These are phyloP conservation scores for Flagelloscypha sp. DNA, from an alignment of 768 basidiomycete genomes.

Conservation along the genomic window DNA sequence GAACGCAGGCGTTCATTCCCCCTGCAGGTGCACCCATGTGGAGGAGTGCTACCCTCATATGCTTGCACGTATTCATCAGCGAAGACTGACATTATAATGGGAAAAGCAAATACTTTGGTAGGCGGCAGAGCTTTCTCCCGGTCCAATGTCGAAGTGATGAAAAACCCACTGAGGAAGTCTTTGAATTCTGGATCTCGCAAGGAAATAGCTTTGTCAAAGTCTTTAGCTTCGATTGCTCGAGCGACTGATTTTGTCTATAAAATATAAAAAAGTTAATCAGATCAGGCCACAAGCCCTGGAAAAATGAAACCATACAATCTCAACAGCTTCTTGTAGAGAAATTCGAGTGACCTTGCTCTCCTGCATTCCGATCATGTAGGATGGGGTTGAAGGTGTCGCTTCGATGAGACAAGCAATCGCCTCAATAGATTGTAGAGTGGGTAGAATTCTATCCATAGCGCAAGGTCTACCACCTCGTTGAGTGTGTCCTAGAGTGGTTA, in stretches of 20 bases:
- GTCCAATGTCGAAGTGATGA: slow-evolving; percentile 57
- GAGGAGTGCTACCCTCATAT: slow-evolving; percentile 75
- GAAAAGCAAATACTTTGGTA: slow-evolving; percentile 29
- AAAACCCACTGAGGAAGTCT: slow-evolving; percentile 83
- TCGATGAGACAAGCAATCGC: slow-evolving; percentile 85
- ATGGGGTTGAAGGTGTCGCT: slow-evolving; percentile 82
- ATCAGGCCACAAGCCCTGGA: background rate
- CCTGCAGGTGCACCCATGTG: slow-evolving; percentile 96
- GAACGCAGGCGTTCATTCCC: slow-evolving; percentile 97
- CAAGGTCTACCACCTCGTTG: slow-evolving; percentile 93
- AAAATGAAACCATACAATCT: slow-evolving; percentile 43
- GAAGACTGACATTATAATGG: background rate
- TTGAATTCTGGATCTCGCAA: slow-evolving; percentile 87
- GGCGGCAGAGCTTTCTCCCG: slow-evolving; percentile 44
- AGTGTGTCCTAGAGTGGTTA: slow-evolving; percentile 94
- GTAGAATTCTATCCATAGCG: slow-evolving; percentile 87
- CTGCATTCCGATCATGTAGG: slow-evolving; percentile 93
- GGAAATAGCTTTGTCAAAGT: slow-evolving; percentile 83
- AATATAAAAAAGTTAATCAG: slow-evolving; percentile 5
- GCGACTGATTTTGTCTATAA: slow-evolving; percentile 79
- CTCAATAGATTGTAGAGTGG: slow-evolving; percentile 92
- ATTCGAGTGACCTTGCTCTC: slow-evolving; percentile 95
- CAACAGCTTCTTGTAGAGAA: slow-evolving; percentile 88
- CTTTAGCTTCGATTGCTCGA: slow-evolving; percentile 67
- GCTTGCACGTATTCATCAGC: slow-evolving; percentile 29